Conservation (phyloP, 1,284 basidiomycete species). For the Somion occarium region DNA sequence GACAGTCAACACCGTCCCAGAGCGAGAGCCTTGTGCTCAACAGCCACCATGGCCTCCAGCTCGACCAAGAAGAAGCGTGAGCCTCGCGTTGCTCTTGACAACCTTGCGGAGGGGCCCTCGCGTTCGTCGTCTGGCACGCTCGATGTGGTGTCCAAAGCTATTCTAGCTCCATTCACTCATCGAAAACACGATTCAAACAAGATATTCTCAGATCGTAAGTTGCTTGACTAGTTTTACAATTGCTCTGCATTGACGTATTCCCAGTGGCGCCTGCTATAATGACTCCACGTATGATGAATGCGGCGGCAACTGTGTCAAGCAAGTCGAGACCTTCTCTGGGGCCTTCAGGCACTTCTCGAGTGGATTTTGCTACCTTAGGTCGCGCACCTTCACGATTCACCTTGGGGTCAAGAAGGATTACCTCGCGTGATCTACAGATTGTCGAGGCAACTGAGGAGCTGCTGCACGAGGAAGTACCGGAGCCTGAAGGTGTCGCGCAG, state of each 20-base stretch:
- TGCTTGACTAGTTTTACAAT: constrained; percentile 2
- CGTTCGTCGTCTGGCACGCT: constrained; percentile 35
- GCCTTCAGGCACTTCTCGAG: constrained; percentile 31
- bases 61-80: constrained; percentile 25
- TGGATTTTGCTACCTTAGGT: constrained; percentile 71
- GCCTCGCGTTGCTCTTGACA: constrained; percentile 33
- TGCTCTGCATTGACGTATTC: not conserved
- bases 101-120: constrained; percentile 25
- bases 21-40: not conserved
- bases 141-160: constrained; percentile 58
- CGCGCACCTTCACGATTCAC: constrained; percentile 68
- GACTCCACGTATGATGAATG: constrained; percentile 78
- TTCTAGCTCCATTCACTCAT: constrained; percentile 63
- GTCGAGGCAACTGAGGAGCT: constrained; percentile 79
- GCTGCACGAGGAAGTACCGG: constrained; percentile 68
- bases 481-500: constrained; percentile 55
- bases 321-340: constrained; percentile 40
- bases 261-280: constrained; percentile 87
- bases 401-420: constrained; percentile 59
- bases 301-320: constrained; percentile 57
- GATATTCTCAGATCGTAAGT: constrained; percentile 70
- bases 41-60: constrained; percentile 21
- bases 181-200: constrained; percentile 63
- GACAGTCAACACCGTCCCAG: not conserved
- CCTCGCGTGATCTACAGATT: constrained; percentile 80